Evolutionary conservation across 208 protist species (phyloP).

Genomic region (Wallacemonas sp.): DNA sequence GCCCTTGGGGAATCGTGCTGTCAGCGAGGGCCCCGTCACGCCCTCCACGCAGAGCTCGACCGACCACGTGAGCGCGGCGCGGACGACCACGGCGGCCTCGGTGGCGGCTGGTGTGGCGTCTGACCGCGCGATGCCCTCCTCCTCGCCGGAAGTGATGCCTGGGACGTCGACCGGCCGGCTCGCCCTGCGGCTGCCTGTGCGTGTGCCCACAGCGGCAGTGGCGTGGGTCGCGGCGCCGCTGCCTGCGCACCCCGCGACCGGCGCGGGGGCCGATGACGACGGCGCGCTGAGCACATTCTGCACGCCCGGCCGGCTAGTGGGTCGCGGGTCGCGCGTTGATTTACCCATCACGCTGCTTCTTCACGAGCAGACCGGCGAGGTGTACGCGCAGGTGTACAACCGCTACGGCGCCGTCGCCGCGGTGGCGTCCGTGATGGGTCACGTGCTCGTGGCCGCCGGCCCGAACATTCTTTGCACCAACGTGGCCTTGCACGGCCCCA

Average conservation of each 20-base stretch:
- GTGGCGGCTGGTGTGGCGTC: too few relatives aligned
- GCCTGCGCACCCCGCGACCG: not conserved
- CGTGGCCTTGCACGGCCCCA: not conserved
- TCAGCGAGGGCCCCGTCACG: too few relatives aligned
- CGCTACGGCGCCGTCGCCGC: slow-evolving; percentile 28
- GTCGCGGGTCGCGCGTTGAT: slow-evolving; percentile 36
- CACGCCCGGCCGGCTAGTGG: slow-evolving; percentile 2
- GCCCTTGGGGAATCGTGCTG: too few relatives aligned
- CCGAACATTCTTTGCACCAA: slow-evolving; percentile 51
- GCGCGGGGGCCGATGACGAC: not conserved
- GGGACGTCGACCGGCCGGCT: not conserved
- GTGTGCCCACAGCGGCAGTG: slow-evolving; percentile 49
- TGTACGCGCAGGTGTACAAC: slow-evolving; percentile 72
- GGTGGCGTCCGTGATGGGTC: not conserved
- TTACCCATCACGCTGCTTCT: slow-evolving; percentile 59
- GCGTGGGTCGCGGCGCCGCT: slow-evolving; percentile 32
- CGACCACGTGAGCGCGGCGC: slow-evolving; percentile 17
- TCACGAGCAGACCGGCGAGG: slow-evolving; percentile 49
- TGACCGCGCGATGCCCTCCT: too few relatives aligned
- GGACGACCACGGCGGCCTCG: too few relatives aligned
- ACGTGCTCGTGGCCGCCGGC: slow-evolving; percentile 40
- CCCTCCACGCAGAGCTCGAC: too few relatives aligned
- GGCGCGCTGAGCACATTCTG: not conserved
- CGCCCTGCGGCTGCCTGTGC: slow-evolving; percentile 30
- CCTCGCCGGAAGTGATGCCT: not conserved